phyloP scores from a whole-genome alignment of 2,329 filamentous ascomycete species.

The Aspergillus glaucus region DNA sequence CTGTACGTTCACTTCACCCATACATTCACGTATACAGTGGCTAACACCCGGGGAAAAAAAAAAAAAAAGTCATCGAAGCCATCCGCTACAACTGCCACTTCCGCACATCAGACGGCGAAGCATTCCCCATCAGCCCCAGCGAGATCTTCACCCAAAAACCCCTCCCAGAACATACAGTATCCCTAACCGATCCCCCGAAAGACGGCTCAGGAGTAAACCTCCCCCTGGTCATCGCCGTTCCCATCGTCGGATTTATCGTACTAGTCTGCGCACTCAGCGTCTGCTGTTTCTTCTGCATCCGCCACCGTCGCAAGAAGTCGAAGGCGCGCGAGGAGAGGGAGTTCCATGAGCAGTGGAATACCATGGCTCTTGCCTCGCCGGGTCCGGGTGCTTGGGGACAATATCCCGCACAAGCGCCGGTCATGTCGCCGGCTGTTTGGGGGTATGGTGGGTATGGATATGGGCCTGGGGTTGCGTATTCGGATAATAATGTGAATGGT shows the following conservation, averaged over 20 bases:
- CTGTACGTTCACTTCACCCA: conserved; percentile 27
- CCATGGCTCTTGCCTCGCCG: conserved; percentile 26
- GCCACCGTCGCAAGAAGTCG: conserved; percentile 34
- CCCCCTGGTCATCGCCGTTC: conserved; percentile 37
- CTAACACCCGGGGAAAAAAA: background rate
- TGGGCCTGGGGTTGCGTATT: conserved; percentile 17
- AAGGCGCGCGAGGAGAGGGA: conserved; percentile 21
- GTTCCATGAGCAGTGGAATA: conserved; percentile 31
- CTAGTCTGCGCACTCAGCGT: conserved; percentile 24
- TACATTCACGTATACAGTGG: background rate
- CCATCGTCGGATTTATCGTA: conserved; percentile 38
- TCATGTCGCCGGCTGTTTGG: conserved; percentile 6
- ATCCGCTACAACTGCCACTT: conserved; percentile 42
- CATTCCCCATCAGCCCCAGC: conserved; percentile 35
- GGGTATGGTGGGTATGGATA: conserved; percentile 7
- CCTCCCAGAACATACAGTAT: conserved; percentile 28
- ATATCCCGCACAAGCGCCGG: background rate
- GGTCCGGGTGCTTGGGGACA: conserved; percentile 21
- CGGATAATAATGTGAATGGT: conserved; percentile 22
- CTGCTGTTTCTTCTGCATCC: conserved; percentile 39
- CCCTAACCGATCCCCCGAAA: conserved; percentile 12
- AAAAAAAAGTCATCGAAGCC: conserved; percentile 36
- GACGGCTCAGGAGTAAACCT: conserved; percentile 23
- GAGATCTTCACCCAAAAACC: conserved; percentile 37
- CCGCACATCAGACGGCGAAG: conserved; percentile 24